Conservation (phyloP, 805 yeast genomes). For the Phaffomyces opuntiae region DNA sequence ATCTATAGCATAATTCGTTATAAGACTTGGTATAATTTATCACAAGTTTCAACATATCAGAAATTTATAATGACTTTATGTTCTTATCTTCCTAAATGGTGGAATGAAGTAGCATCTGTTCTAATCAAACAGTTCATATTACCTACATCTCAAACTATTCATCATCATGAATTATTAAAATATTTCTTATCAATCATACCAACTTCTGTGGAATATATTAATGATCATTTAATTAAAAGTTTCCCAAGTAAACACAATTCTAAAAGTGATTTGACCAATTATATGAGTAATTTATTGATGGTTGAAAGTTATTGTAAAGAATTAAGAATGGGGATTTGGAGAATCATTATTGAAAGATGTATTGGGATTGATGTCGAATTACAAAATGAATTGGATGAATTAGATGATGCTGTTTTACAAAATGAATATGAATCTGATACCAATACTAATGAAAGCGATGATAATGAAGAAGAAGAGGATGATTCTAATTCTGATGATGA, state of each 20-base stretch:
- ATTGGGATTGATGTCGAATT: slow-evolving; percentile 88
- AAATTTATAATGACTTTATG: slow-evolving; percentile 73
- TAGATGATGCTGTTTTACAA: slow-evolving; percentile 36
- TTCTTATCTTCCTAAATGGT: slow-evolving; percentile 84
- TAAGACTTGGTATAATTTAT: slow-evolving; percentile 49
- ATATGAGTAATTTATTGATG: slow-evolving; percentile 55
- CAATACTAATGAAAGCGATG: slow-evolving; percentile 26
- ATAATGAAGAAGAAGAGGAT: slow-evolving; percentile 12
- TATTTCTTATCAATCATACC: slow-evolving; percentile 72
- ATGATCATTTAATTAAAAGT: slow-evolving; percentile 44
- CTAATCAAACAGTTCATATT: slow-evolving; percentile 56
- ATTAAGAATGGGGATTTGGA: slow-evolving; percentile 70
- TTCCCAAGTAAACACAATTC: slow-evolving; percentile 79
- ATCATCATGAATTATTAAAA: slow-evolving; percentile 61
- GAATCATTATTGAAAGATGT: slow-evolving; percentile 66
- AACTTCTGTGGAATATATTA: slow-evolving; percentile 64
- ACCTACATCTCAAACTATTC: slow-evolving; percentile 24
- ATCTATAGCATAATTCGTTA: slow-evolving; percentile 57
- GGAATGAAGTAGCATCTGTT: slow-evolving; percentile 70
- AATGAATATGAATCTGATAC: slow-evolving; percentile 19
- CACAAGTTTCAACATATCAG: slow-evolving; percentile 48
- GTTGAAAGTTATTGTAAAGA: slow-evolving; percentile 70
- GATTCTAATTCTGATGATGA: slow-evolving; percentile 30
- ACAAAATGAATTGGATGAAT: slow-evolving; percentile 80
- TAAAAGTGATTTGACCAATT: slow-evolving; percentile 47